Percentiles rank a stretch among this genome's conserved stretches.
Conservation (phyloP, 1,284 basidiomycete species). For the Peniophora sp. region DNA sequence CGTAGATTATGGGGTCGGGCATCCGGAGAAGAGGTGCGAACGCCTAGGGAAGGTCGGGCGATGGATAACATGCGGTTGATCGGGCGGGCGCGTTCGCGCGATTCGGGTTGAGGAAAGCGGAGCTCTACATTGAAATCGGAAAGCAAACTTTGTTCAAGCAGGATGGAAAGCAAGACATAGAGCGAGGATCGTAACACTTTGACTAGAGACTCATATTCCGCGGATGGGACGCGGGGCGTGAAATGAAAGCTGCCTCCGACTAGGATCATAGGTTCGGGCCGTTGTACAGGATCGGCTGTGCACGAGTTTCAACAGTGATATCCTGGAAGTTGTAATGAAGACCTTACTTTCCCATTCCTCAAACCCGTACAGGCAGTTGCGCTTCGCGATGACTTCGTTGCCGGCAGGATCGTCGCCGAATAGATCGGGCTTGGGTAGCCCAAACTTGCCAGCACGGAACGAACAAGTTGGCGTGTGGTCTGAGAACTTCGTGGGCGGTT, state of each 20-base stretch:
- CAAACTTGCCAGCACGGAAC: constrained; percentile 35
- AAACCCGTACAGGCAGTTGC: constrained; percentile 38
- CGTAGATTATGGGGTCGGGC: constrained; percentile 12
- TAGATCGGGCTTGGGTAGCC: constrained; percentile 26
- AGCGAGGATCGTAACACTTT: constrained; percentile 44
- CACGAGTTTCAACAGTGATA: not conserved
- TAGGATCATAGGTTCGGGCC: constrained; percentile 24
- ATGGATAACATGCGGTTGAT: constrained; percentile 10
- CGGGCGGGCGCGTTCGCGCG: constrained; percentile 10
- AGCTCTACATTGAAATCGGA: constrained; percentile 40
- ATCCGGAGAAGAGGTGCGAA: constrained; percentile 1
- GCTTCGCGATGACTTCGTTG: constrained; percentile 15
- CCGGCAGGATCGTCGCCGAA: constrained; percentile 15
- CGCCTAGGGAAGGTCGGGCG: not conserved
- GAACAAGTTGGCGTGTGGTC: constrained; percentile 25
- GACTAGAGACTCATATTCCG: constrained; percentile 35
- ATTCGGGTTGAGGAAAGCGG: constrained; percentile 27
- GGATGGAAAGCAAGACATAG: constrained; percentile 50
- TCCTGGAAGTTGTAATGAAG: not conserved
- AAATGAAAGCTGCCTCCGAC: constrained; percentile 57
- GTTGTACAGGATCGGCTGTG: constrained; percentile 3
- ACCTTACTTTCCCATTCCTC: constrained; percentile 41
- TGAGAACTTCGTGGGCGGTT: constrained; percentile 9
- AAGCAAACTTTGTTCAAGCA: constrained; percentile 57
- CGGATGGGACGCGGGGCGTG: constrained; percentile 31